phyloP scores from a whole-genome alignment of 192 early-diverging fungal species.

The Entomortierella parvispora region DNA sequence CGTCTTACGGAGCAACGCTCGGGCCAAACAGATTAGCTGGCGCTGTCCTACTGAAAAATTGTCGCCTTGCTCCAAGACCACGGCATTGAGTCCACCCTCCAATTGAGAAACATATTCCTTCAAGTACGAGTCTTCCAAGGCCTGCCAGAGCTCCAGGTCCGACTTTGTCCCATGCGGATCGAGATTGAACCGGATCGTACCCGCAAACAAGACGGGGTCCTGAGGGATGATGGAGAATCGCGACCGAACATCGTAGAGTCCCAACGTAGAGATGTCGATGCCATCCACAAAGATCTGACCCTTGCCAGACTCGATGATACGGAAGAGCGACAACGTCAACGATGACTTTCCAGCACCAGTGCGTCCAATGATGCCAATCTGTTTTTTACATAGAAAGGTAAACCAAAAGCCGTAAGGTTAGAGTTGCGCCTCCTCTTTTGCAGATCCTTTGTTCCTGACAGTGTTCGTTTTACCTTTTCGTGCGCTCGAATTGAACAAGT shows the following conservation, averaged over 20 bases:
- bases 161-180: slow-evolving; percentile 64
- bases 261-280: slow-evolving; percentile 33
- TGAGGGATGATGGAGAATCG: slow-evolving; percentile 79
- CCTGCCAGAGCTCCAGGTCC: slow-evolving; percentile 73
- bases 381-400: too few relatives aligned
- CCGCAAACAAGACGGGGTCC: slow-evolving; percentile 73
- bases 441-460: too few relatives aligned
- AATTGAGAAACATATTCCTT: slow-evolving; percentile 68
- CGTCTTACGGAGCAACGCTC: slow-evolving; percentile 66
- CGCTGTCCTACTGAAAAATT: slow-evolving; percentile 88
- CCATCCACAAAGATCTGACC: slow-evolving; percentile 61
- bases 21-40: slow-evolving; percentile 75
- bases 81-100: slow-evolving; percentile 74
- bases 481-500: slow-evolving; percentile 26
- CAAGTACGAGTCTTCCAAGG: slow-evolving; percentile 72
- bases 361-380: slow-evolving; percentile 79
- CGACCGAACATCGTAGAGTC: slow-evolving; percentile 57
- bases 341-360: slow-evolving; percentile 58
- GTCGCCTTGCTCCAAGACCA: slow-evolving; percentile 77
- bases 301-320: slow-evolving; percentile 50
- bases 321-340: slow-evolving; percentile 57
- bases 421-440: background rate
- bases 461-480: too few relatives aligned
- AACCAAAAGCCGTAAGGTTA: background rate
- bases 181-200: slow-evolving; percentile 62